Conservation (phyloP, 106 monocot genomes). For the Alisma plantagoaquatica region DNA sequence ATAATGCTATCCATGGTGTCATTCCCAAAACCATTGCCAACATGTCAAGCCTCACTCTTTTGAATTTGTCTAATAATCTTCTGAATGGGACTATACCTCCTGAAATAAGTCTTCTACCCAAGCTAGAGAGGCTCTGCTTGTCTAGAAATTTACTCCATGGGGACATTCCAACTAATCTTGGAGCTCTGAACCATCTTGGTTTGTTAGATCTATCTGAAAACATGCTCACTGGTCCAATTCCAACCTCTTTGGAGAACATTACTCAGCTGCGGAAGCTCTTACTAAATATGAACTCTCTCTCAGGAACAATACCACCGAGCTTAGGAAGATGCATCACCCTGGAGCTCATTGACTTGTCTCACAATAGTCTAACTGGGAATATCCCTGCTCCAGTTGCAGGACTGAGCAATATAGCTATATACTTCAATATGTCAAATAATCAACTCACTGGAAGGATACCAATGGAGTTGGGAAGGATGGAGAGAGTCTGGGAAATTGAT, state of each 20-base stretch:
- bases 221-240: slow-evolving; percentile 21
- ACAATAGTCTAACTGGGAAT: slow-evolving; percentile 33
- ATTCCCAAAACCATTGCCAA: slow-evolving; percentile 36
- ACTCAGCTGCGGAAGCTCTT: slow-evolving; percentile 15
- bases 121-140: slow-evolving; percentile 33
- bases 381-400: slow-evolving; percentile 39
- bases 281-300: slow-evolving; percentile 9
- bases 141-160: slow-evolving; percentile 31
- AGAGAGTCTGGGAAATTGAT: slow-evolving; percentile 35
- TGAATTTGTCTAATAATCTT: slow-evolving; percentile 36
- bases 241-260: slow-evolving; percentile 12
- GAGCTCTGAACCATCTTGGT: slow-evolving; percentile 13
- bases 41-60: slow-evolving; percentile 24
- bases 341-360: slow-evolving; percentile 35
- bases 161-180: slow-evolving; percentile 22
- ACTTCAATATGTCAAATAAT: slow-evolving; percentile 47
- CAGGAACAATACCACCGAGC: slow-evolving; percentile 30
- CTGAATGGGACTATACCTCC: slow-evolving; percentile 30
- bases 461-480: slow-evolving; percentile 27
- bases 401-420: slow-evolving; percentile 24
- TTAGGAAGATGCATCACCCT: slow-evolving; percentile 23
- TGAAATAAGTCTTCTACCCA: slow-evolving; percentile 24
- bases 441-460: slow-evolving; percentile 32
- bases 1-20: slow-evolving; percentile 27
- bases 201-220: slow-evolving; percentile 40